Evolutionary conservation across 1,139 yeast species (phyloP).

Genomic region (Schwanniomyces etchellsii): DNA sequence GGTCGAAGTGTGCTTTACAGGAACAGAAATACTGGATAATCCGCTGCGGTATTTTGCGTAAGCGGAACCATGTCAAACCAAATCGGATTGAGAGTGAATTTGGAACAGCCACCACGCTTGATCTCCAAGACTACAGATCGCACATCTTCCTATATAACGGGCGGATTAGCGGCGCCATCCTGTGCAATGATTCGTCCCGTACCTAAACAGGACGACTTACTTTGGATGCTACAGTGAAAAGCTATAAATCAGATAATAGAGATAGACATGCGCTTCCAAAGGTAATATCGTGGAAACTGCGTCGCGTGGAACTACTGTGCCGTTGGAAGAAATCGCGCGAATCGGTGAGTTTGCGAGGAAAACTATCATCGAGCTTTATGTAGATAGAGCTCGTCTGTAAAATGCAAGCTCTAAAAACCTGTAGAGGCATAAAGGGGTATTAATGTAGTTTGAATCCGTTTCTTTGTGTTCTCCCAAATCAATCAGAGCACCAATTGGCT

Average conservation of each 20-base stretch:
- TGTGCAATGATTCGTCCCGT: conserved; percentile 93
- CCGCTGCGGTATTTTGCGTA: conserved; percentile 77
- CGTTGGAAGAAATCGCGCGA: conserved; percentile 70
- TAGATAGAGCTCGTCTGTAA: conserved; percentile 97
- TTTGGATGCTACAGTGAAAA: conserved; percentile 65
- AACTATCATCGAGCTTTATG: conserved; percentile 63
- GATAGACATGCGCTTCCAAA: conserved; percentile 81
- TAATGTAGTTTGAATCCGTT: conserved; percentile 78
- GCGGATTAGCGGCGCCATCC: conserved; percentile 82
- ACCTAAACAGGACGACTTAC: conserved; percentile 75
- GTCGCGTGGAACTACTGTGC: conserved; percentile 75
- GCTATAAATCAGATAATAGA: conserved; percentile 69
- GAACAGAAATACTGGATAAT: conserved; percentile 75
- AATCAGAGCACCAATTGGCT: conserved; percentile 92
- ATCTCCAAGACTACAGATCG: conserved; percentile 78
- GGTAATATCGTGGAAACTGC: conserved; percentile 86
- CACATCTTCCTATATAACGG: conserved; percentile 81
- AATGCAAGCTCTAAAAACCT: conserved; percentile 80
- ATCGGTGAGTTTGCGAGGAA: conserved; percentile 69
- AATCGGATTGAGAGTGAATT: conserved; percentile 72
- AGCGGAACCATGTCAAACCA: conserved; percentile 93
- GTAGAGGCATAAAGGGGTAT: conserved; percentile 63
- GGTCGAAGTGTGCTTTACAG: too few relatives aligned
- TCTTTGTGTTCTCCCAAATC: conserved; percentile 88
- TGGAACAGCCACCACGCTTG: conserved; percentile 86